Percentiles rank a stretch among this genome's conserved stretches.
These are phyloP conservation scores for Russula abietina DNA, from an alignment of 768 basidiomycete genomes.

Conservation along the genomic window DNA sequence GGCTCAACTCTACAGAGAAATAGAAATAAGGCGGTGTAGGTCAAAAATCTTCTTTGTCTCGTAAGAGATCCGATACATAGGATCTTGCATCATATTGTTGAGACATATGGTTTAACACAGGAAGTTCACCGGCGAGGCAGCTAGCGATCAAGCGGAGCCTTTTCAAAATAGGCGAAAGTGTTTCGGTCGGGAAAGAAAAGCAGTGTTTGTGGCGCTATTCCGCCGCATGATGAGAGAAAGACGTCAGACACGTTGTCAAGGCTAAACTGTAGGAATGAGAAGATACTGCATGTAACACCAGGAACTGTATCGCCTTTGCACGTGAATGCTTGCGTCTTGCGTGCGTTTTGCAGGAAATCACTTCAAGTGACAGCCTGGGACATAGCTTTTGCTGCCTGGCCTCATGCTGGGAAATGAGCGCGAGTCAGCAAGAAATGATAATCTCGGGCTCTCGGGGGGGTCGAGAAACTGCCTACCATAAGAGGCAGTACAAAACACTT, in stretches of 20 bases:
- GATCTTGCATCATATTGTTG: background rate
- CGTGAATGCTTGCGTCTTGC: background rate
- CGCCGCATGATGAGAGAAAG: conserved; percentile 2
- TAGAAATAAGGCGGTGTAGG: no score
- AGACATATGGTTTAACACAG: background rate
- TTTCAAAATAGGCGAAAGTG: background rate
- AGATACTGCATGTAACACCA: background rate
- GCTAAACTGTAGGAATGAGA: background rate
- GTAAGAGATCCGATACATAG: background rate
- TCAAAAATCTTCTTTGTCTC: background rate
- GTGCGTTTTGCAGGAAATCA: background rate
- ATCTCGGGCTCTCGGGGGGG: background rate
- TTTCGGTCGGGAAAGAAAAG: conserved; percentile 10
- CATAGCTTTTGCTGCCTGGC: background rate
- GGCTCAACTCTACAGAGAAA: background rate
- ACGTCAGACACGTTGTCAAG: background rate
- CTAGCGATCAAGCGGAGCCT: background rate
- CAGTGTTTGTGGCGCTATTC: conserved; percentile 11
- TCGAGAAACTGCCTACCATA: background rate
- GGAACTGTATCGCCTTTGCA: background rate
- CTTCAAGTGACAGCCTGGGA: background rate
- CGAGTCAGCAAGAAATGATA: background rate
- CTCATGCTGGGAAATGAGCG: background rate
- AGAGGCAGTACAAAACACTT: background rate
- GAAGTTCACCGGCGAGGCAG: background rate